Base-by-base conservation (phyloP, 306 rosid species). In the Abrus precatorius region DNA sequence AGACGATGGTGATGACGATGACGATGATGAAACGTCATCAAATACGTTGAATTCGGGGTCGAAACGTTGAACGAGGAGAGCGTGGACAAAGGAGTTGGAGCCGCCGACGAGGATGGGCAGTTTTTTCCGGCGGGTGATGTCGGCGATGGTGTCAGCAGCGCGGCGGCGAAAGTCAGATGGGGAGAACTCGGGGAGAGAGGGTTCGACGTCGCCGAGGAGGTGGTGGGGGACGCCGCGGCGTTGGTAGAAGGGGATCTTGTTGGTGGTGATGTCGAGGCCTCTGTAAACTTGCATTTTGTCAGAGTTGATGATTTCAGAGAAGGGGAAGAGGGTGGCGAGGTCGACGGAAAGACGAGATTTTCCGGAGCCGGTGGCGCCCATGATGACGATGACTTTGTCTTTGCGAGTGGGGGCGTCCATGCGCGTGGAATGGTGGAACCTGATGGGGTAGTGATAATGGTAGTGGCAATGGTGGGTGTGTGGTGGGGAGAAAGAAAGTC, bases 331-430 rank as follows among this genome's bases (percentile, higher is more conserved):
- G 9, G 88, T 61, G 66, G 98, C 94, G 29, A 95, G 88, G 72
- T 95, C 99, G 57, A 95, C 45, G 71, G 99, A 95, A 38, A 95
- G 96, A 3, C 88, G 84, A 1, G 99, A 89, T 66, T 95, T 95
- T 1, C 98, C 98, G 62, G 92, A 83, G 10, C 99, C 99, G 40
- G 99, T 95, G 68, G 98, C 89, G 0, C 99, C 99, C 85, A 95
- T 82, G 43, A 95, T 86, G 63, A 95, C 84, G 0, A 95, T 38
- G 1, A 91, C 87, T 86, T 94, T 94, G 32, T 92, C 92, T 12
- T 94, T 90, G 11, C 80, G 67, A 12, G 41, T 55, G 83, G 84
- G 52, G 57, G 85, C 79, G 80, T 86, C 90, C 90, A 91, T 89
- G 13, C 87, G 90, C 1, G 36, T 36, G 40, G 40, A 36, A 4